Base-by-base conservation (phyloP, 495 filamentous ascomycete species). In the Parathielavia hyrcaniae region DNA sequence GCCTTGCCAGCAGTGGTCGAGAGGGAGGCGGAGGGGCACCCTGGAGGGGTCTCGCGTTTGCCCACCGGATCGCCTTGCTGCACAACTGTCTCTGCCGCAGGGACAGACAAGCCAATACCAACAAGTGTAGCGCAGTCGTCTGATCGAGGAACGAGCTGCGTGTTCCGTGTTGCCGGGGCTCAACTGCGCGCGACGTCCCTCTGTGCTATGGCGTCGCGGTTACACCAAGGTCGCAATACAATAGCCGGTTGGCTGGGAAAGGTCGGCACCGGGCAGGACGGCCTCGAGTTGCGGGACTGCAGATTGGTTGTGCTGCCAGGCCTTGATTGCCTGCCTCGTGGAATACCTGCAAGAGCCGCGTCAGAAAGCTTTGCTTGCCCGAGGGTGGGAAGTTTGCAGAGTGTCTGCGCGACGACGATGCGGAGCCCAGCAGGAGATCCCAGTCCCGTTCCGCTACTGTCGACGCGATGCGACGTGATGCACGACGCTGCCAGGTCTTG, bases 341-440 rank as follows among this genome's bases (percentile, higher is more conserved):
- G 62, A 57, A 68, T 65, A 51, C 64, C 70, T 72, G 70, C 67
- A 69, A n/a, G 53, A 68, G 67, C 65, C 70, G 68, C 68, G 70
- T 72, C 65, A 72, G 70, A 69, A 59, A 60, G 50, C 36, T 32
- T 53, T 61, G 57, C 53, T 61, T 53, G 59, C 19, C 54, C 54
- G 22, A 44, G 48, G 47, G 16, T 11, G 19, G 47, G 46, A 54
- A 51, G 56, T 41, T 54, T 53, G 46, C 34, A 23, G 17, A 23
- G 36, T 55, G 52, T 49, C 26, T 58, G 60, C 55, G 50, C 53
- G 49, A 62, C 55, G 14, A 50, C 17, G 32, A 53, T 46, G 52
- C 60, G 56, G 56, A 59, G 60, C n/a, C 40, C 35, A 59, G 49
- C 57, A 59, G 19, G 48, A 8, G 40, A 48, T 52, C 43, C 50